Percentiles rank a stretch among this genome's conserved stretches.
Conservation (phyloP, 2,329 filamentous ascomycete genomes). For the Ophiostoma quercus region DNA sequence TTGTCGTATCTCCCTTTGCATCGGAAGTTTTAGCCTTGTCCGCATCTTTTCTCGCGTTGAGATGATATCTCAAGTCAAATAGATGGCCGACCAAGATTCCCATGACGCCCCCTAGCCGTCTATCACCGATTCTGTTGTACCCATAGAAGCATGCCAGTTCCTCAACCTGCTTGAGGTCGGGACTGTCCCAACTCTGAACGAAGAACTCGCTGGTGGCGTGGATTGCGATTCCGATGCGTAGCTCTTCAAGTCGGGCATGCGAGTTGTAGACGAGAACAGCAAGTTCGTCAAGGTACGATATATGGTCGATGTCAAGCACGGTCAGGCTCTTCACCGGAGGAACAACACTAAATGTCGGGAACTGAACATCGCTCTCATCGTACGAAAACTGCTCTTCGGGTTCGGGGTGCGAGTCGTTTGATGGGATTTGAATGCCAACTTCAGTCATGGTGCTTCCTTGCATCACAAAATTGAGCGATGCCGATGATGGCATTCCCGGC, state of each 20-base stretch:
- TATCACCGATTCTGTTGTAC: conserved; percentile 54
- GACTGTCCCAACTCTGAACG: conserved; percentile 58
- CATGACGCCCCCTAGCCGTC: conserved; percentile 61
- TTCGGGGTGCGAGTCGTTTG: conserved; percentile 32
- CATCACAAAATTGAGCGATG: neutral
- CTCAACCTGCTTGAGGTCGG: conserved; percentile 59
- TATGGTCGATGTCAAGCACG: conserved; percentile 75
- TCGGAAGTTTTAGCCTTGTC: neutral
- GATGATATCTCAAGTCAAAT: conserved; percentile 50
- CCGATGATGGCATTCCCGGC: neutral
- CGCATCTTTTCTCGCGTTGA: neutral
- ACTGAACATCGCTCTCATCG: conserved; percentile 60
- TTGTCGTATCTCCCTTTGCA: neutral
- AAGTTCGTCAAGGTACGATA: conserved; percentile 80
- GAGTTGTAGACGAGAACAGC: conserved; percentile 70
- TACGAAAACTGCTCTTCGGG: conserved; percentile 42
- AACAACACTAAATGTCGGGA: conserved; percentile 73
- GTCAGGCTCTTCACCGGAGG: conserved; percentile 69
- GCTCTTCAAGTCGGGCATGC: conserved; percentile 58
- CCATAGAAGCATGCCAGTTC: conserved; percentile 52
- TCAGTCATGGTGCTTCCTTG: conserved; percentile 39
- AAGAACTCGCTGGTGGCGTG: conserved; percentile 47
- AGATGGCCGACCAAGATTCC: conserved; percentile 64
- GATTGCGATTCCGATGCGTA: conserved; percentile 66
- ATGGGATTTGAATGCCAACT: conserved; percentile 38